Evolutionary conservation across 768 basidiomycete species (phyloP).

Genomic region (Thelephora ganbajun): DNA sequence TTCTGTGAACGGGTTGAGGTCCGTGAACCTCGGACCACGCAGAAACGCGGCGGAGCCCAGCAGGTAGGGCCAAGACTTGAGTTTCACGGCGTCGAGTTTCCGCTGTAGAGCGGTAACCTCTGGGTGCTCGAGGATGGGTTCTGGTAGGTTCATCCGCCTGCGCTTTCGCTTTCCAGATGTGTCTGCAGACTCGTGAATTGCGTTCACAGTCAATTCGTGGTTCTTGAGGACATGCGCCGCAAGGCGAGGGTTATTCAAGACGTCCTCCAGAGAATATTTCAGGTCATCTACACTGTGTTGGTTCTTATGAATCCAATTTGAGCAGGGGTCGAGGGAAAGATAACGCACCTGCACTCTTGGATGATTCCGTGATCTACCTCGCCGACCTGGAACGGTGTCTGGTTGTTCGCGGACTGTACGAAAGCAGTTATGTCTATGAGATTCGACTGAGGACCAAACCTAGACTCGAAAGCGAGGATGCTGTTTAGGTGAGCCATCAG

Average conservation of each 20-base stretch:
- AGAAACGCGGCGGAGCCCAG: constrained; percentile 46
- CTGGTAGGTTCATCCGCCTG: constrained; percentile 20
- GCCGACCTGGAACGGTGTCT: constrained; percentile 2
- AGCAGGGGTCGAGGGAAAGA: neutral
- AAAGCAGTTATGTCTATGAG: constrained; percentile 17
- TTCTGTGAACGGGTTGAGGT: constrained; percentile 42
- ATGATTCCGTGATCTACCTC: constrained; percentile 10
- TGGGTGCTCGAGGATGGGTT: constrained; percentile 24
- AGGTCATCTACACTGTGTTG: constrained; percentile 40
- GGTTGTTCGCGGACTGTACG: constrained; percentile 7
- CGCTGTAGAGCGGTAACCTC: constrained; percentile 37
- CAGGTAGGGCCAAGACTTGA: constrained; percentile 53
- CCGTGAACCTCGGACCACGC: constrained; percentile 48
- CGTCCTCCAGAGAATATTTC: constrained; percentile 24
- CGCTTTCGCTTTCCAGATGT: constrained; percentile 22
- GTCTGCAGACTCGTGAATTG: constrained; percentile 22
- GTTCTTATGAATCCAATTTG: neutral
- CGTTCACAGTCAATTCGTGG: constrained; percentile 33
- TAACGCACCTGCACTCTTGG: constrained; percentile 22
- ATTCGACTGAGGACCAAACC: constrained; percentile 15
- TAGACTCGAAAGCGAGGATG: constrained; percentile 6
- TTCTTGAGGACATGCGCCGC: constrained; percentile 40
- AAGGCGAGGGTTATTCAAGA: constrained; percentile 41
- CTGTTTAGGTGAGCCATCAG: neutral
- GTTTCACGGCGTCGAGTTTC: constrained; percentile 33